phyloP scores from a whole-genome alignment of 1,139 yeast genomes.

The Zhuliangozyma blackwelliae region DNA sequence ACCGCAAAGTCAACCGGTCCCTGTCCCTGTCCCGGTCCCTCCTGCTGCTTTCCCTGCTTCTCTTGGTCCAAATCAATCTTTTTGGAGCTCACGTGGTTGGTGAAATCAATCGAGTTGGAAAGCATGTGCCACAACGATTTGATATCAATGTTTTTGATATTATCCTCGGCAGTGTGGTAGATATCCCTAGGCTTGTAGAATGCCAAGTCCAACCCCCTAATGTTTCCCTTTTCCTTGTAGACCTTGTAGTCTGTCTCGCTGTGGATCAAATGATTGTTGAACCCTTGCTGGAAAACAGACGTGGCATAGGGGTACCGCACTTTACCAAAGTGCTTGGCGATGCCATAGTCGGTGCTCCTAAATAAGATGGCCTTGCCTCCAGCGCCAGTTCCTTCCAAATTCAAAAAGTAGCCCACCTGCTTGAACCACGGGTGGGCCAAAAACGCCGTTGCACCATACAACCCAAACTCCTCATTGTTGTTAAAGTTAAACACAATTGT shows the following conservation, averaged over 20 bases:
- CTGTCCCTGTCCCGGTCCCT: no score
- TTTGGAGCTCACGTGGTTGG: constrained; percentile 33
- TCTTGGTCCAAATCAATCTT: constrained; percentile 34
- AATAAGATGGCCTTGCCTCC: constrained; percentile 86
- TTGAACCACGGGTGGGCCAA: constrained; percentile 71
- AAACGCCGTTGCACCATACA: constrained; percentile 78
- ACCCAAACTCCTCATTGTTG: constrained; percentile 87
- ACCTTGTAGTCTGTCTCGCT: constrained; percentile 86
- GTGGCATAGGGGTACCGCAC: constrained; percentile 75
- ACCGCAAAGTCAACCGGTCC: constrained; percentile 41
- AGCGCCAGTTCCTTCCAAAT: constrained; percentile 94
- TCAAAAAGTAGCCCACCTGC: constrained; percentile 62
- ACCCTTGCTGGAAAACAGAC: constrained; percentile 79
- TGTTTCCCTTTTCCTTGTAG: constrained; percentile 55
- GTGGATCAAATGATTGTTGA: constrained; percentile 62
- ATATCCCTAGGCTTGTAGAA: constrained; percentile 64
- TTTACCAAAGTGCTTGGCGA: constrained; percentile 36
- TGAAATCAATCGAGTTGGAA: constrained; percentile 60
- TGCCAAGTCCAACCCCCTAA: constrained; percentile 76
- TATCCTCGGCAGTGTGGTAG: constrained; percentile 77
- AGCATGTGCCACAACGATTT: constrained; percentile 83
- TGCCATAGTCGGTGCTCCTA: constrained; percentile 75
- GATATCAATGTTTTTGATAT: constrained; percentile 57
- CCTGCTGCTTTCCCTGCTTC: no score
- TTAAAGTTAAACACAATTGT: constrained; percentile 81